phyloP scores from a whole-genome alignment of 2,329 filamentous ascomycete genomes.

The Penicillium capsulatum region DNA sequence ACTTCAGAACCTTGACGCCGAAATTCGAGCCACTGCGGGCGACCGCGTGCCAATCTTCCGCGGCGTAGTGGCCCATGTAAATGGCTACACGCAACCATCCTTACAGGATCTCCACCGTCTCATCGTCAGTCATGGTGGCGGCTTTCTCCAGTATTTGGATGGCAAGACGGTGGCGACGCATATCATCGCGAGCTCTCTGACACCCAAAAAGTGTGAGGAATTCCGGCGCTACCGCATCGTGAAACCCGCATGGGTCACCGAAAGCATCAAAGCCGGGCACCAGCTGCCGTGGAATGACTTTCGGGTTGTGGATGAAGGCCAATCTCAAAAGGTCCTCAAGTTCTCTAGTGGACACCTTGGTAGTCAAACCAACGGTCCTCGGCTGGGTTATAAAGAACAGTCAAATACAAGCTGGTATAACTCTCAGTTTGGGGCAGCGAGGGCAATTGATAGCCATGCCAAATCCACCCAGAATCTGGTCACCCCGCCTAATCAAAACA shows the following conservation, averaged over 20 bases:
- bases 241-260: conserved; percentile 89
- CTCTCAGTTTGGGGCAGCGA: conserved; percentile 56
- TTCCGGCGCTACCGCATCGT: conserved; percentile 86
- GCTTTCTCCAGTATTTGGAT: conserved; percentile 90
- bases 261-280: conserved; percentile 76
- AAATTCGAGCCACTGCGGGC: conserved; percentile 64
- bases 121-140: conserved; percentile 89
- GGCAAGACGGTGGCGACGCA: conserved; percentile 93
- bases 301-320: conserved; percentile 77
- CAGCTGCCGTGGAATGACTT: conserved; percentile 83
- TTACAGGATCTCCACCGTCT: conserved; percentile 82
- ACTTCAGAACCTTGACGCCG: conserved; percentile 85
- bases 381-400: conserved; percentile 71
- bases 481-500: neutral
- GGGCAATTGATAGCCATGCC: conserved; percentile 18
- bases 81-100: conserved; percentile 92
- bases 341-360: conserved; percentile 61
- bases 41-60: conserved; percentile 83
- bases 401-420: conserved; percentile 80
- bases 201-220: conserved; percentile 88
- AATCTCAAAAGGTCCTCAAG: conserved; percentile 71
- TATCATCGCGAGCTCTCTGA: conserved; percentile 85
- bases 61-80: conserved; percentile 84
- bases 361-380: conserved; percentile 60
- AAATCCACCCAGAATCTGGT: neutral